Evolutionary conservation across 495 filamentous ascomycete genomes (phyloP), one percentile per base, ranked within the genome.

Genomic region (Penicillium parvum): DNA sequence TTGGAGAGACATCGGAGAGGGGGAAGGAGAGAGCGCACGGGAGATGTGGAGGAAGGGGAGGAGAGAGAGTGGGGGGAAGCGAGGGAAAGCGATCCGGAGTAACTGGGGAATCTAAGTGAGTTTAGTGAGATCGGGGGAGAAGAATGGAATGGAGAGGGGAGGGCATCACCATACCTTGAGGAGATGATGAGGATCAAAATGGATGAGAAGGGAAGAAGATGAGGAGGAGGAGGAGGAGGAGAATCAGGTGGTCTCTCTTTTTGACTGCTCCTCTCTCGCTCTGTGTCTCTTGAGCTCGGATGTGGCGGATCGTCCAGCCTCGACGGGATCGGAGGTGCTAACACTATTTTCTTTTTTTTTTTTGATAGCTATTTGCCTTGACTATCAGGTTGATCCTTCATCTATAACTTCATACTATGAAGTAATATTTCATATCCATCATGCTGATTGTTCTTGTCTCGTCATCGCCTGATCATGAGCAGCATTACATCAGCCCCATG

Each of bases 31-130:
- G 23, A 18, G 29, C n/a, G n/a, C n/a, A n/a, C n/a, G 27, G 22
- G 26, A 42, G 35, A 35, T 39, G 54, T 45, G 52, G 47, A 49
- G 49, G 49, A 45, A 27, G 33, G 45, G 43, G 50, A 44, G 29
- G 27, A 9, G 42, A 42, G 47, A 32, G 40, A 40, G 47, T 37
- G 50, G 26, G 38, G 44, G 16, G 42, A 50, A 46, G 37, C 41
- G 50, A n/a, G n/a, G n/a, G n/a, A n/a, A 30, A 15, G 12, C 16
- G 12, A 30, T 54, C 42, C 44, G 47, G 47, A 58, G 51, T 49
- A 52, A 49, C 52, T 55, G 56, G 49, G 56, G 52, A 57, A 57
- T n/a, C n/a, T n/a, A n/a, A n/a, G n/a, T n/a, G n/a, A n/a, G n/a
- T n/a, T n/a, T n/a, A n/a, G 36, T 44, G 37, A 38, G 43, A 50